Percentiles rank a stretch among this genome's conserved stretches.
These are phyloP conservation scores for Candida insectorum DNA, from an alignment of 805 yeast genomes.

Conservation along the genomic window DNA sequence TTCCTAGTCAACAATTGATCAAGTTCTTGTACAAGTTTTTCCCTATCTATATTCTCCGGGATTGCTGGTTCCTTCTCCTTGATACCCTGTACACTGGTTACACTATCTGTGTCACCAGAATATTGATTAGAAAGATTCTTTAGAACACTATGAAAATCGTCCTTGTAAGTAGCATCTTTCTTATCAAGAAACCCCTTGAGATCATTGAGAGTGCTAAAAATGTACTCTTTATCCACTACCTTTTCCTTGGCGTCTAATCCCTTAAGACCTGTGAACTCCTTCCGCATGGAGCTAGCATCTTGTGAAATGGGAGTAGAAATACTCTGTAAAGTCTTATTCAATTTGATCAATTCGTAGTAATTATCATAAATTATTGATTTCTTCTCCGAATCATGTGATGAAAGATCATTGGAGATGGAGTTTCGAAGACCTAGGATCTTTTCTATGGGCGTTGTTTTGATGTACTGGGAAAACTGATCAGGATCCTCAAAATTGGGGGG, in stretches of 20 bases:
- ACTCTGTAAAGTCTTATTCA: constrained; percentile 50
- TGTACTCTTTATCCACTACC: constrained; percentile 14
- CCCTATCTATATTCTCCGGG: too few relatives aligned
- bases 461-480: constrained; percentile 16
- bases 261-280: constrained; percentile 8
- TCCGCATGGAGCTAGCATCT: too few relatives aligned
- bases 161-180: constrained; percentile 16
- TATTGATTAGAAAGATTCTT: neutral
- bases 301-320: constrained; percentile 18
- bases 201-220: constrained; percentile 20
- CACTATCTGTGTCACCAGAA: too few relatives aligned
- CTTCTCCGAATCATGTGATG: constrained; percentile 55
- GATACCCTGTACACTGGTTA: too few relatives aligned
- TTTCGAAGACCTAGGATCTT: constrained; percentile 31
- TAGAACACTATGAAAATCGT: constrained; percentile 17
- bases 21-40: too few relatives aligned
- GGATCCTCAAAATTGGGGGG: constrained; percentile 16
- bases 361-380: constrained; percentile 73
- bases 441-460: constrained; percentile 21
- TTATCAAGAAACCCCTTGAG: constrained; percentile 19
- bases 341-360: constrained; percentile 68
- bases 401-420: constrained; percentile 41
- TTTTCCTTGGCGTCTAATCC: constrained; percentile 2
- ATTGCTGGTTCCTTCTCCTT: too few relatives aligned
- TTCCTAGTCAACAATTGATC: too few relatives aligned